phyloP scores from a whole-genome alignment of 2,329 filamentous ascomycete species.

The Microdochium bolleyi region DNA sequence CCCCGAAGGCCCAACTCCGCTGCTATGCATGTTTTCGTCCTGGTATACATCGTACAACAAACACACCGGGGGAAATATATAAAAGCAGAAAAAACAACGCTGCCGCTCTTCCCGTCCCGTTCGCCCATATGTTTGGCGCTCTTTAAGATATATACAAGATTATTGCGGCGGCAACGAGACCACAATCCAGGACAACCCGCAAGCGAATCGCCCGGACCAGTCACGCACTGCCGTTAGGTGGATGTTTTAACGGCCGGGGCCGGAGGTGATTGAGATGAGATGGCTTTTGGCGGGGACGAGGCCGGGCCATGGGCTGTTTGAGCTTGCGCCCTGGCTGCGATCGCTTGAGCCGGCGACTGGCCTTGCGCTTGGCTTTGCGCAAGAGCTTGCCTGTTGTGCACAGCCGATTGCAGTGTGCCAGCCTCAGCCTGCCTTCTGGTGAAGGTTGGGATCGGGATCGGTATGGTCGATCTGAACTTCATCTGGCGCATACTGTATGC shows the following conservation, averaged over 20 bases:
- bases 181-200: background rate
- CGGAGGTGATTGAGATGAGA: background rate
- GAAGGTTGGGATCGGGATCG: conserved; percentile 25
- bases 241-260: background rate
- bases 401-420: background rate
- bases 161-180: background rate
- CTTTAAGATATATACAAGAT: background rate
- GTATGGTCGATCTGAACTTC: conserved; percentile 53
- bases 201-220: background rate
- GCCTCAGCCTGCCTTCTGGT: background rate
- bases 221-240: background rate
- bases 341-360: background rate
- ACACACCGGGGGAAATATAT: background rate
- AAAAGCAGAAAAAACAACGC: background rate
- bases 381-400: background rate
- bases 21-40: background rate
- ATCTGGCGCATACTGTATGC: conserved; percentile 54
- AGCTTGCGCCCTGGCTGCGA: background rate
- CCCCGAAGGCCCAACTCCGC: background rate
- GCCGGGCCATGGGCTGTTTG: background rate
- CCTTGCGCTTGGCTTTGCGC: conserved; percentile 1
- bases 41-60: conserved; percentile 1
- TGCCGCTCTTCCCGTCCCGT: background rate
- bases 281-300: background rate
- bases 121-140: background rate